A percentile compares a stretch with the other conserved stretches of the same genome.
phyloP scores from a whole-genome alignment of 2,329 filamentous ascomycete species.

The Chrysoporthe cubensis region DNA sequence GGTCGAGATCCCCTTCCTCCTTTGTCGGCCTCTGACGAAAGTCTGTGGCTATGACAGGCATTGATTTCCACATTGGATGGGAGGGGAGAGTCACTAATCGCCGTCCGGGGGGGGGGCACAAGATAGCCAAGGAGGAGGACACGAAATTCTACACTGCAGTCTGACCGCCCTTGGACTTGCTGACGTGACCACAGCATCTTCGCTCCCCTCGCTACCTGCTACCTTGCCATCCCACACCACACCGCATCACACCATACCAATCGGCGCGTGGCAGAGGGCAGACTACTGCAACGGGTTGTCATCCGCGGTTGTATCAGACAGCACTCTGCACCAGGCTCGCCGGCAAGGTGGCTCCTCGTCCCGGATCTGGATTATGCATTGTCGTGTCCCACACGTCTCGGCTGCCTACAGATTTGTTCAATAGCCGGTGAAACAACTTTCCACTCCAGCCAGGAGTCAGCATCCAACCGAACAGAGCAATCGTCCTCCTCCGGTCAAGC shows the following conservation, averaged over 20 bases:
- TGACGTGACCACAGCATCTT: constrained; percentile 6
- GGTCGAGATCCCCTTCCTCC: neutral
- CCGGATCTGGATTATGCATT: constrained; percentile 12
- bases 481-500: neutral
- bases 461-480: neutral
- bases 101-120: neutral
- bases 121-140: neutral
- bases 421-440: constrained; percentile 17
- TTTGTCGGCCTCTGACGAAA: constrained; percentile 1
- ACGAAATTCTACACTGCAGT: neutral
- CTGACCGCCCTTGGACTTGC: neutral
- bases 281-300: constrained; percentile 26
- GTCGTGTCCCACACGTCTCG: constrained; percentile 13
- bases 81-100: neutral
- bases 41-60: neutral
- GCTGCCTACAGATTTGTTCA: constrained; percentile 16
- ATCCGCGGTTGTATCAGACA: constrained; percentile 15
- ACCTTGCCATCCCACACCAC: neutral
- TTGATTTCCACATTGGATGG: neutral
- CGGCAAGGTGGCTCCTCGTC: constrained; percentile 18
- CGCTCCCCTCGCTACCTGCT: neutral
- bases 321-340: constrained; percentile 14
- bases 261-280: constrained; percentile 4
- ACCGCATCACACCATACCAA: constrained; percentile 4
- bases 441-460: constrained; percentile 15